phyloP scores from a whole-genome alignment of 352 stramenopile species.

The Vaucheria bursata region DNA sequence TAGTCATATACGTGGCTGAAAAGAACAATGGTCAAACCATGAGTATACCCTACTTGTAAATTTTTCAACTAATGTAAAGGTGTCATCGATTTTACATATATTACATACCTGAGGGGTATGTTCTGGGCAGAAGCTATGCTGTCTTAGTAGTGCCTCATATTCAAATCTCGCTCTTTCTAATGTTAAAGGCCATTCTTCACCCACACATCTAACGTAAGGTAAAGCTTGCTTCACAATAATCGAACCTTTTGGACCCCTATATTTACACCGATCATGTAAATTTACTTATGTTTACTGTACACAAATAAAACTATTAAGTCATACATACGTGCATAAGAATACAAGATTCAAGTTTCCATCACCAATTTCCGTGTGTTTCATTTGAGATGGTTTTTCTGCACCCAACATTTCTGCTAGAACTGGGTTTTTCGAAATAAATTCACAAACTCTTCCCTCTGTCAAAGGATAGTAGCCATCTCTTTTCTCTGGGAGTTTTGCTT shows the following conservation, averaged over 20 bases:
- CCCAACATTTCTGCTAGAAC: conserved; percentile 33
- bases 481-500: not conserved
- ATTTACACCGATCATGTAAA: not conserved
- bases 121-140: conserved; percentile 44
- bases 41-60: no score
- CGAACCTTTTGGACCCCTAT: conserved; percentile 7
- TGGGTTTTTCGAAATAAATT: not conserved
- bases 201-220: conserved; percentile 55
- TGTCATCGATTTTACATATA: no score
- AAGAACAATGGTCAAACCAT: no score
- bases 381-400: conserved; percentile 3
- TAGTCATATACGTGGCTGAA: no score
- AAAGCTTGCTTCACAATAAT: conserved; percentile 52
- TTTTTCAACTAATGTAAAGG: no score
- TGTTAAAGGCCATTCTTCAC: conserved; percentile 54
- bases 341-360: conserved; percentile 54
- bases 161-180: conserved; percentile 52
- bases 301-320: not conserved
- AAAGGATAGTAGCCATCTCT: conserved; percentile 5
- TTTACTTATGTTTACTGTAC: not conserved
- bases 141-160: conserved; percentile 42
- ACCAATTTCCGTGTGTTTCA: conserved; percentile 46
- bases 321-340: conserved; percentile 42
- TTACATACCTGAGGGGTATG: conserved; percentile 25
- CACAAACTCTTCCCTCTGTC: not conserved